Evolutionary conservation across 2,329 filamentous ascomycete species (phyloP), one percentile per base, ranked within the genome.

Genomic region (Colletotrichum chlorophyti): DNA sequence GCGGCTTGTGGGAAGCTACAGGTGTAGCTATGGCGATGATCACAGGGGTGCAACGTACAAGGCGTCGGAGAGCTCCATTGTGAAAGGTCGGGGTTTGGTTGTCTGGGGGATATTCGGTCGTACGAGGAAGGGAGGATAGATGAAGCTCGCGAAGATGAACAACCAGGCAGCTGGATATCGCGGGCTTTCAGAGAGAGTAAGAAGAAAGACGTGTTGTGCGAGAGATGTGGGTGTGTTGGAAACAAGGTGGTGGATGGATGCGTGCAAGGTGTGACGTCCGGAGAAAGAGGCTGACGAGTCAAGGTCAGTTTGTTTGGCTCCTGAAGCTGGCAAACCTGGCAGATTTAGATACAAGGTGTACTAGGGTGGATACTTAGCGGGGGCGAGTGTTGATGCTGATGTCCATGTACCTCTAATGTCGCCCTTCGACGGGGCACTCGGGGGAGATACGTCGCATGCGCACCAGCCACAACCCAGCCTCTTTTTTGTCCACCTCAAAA

Each of bases 61-160:
- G 74, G 88, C 88, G 78, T 96, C 92, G 63, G 91, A 94, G 81
- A 93, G 91, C 77, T 97, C 93, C 92, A 97, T 96, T 65, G 72
- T 81, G 70, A 63, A 55, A 38, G 61, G 51, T 49, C 21, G 26
- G 31, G 29, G 26, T 50, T 52, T 29, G 27, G 12, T 35, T 21
- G 6, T 27, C 21, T 52, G 2, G 35, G 3, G 21, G 31, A 23
- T 21, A 41, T 15, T n/a, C 24, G 26, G 45, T 27, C 21, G 43
- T 41, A 48, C 19, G 17, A 48, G 43, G 23, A 34, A 45, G 31
- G 32, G 38, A 45, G 34, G 29, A 26, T 17, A 34, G 37, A 37
- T 42, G 53, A 60, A 57, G 58, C 46, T 60, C 45, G 38, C 53
- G 53, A 53, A 47, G 53, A 53, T 58, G 53, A 52, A 21, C 26